Conservation (phyloP, 768 basidiomycete genomes). For the Trametes meyenii region DNA sequence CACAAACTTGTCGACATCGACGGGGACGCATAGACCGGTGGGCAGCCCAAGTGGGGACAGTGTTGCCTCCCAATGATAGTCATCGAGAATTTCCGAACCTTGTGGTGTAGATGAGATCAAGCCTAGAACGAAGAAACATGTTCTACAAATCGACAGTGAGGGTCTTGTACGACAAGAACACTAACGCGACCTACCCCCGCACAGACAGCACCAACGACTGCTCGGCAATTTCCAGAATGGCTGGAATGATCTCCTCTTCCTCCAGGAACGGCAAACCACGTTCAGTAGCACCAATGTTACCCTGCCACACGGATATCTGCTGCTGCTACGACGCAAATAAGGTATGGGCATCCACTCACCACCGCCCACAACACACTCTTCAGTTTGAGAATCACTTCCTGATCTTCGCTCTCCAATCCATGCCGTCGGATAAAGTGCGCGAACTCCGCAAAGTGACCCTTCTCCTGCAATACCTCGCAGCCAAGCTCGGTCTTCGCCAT, state of each 20-base stretch:
- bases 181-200: constrained; percentile 69
- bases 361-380: constrained; percentile 98
- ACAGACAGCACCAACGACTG: constrained; percentile 88
- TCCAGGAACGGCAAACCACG: constrained; percentile 94
- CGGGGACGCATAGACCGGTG: constrained; percentile 89
- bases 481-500: constrained; percentile 97
- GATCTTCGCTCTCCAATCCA: constrained; percentile 80
- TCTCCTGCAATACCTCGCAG: constrained; percentile 87
- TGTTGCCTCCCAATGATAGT: constrained; percentile 92
- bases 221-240: constrained; percentile 89
- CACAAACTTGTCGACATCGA: constrained; percentile 80
- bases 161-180: not conserved
- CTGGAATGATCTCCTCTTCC: constrained; percentile 91
- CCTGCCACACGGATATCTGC: constrained; percentile 48
- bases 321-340: not conserved
- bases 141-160: constrained; percentile 50
- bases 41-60: constrained; percentile 82
- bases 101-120: constrained; percentile 89
- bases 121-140: constrained; percentile 94
- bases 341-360: constrained; percentile 52
- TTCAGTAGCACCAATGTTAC: constrained; percentile 89
- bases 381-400: constrained; percentile 81
- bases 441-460: constrained; percentile 90
- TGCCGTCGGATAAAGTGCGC: constrained; percentile 89
- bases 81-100: constrained; percentile 91